phyloP scores from a whole-genome alignment of 2,329 filamentous ascomycete genomes.

The Aspergillus neotritici region DNA sequence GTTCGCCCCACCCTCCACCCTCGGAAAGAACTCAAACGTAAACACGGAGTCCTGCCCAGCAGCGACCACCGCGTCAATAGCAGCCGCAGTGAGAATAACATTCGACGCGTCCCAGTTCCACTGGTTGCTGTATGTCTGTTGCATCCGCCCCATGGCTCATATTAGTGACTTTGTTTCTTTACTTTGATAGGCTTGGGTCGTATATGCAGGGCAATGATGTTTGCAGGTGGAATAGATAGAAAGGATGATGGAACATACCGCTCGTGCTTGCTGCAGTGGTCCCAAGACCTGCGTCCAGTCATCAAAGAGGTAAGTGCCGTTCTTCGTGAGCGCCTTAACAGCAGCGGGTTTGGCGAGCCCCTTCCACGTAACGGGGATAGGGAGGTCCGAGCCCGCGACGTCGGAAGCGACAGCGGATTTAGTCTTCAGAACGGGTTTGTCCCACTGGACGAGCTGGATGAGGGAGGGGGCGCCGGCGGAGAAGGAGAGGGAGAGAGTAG shows the following conservation, averaged over 20 bases:
- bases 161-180: too few species aligned
- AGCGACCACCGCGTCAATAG: conserved; percentile 44
- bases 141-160: too few species aligned
- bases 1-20: conserved; percentile 43
- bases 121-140: conserved; percentile 45
- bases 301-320: conserved; percentile 50
- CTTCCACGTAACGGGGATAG: conserved; percentile 49
- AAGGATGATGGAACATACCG: conserved; percentile 28
- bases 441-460: conserved; percentile 51
- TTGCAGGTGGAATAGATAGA: too few species aligned
- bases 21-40: conserved; percentile 52
- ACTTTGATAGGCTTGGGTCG: neutral
- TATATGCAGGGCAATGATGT: neutral
- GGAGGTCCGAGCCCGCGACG: conserved; percentile 36
- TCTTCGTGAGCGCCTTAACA: conserved; percentile 46
- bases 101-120: conserved; percentile 48
- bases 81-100: conserved; percentile 44
- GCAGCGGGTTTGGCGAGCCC: conserved; percentile 49
- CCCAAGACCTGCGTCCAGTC: conserved; percentile 53
- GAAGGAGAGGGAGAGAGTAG: conserved; percentile 50
- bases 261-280: conserved; percentile 45
- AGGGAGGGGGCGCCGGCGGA: conserved; percentile 45
- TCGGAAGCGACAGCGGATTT: conserved; percentile 27
- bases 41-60: conserved; percentile 44
- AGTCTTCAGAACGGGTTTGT: conserved; percentile 35